Base-by-base conservation (phyloP, 1,139 yeast genomes). In the Kurtzmaniella quercitrusa region DNA sequence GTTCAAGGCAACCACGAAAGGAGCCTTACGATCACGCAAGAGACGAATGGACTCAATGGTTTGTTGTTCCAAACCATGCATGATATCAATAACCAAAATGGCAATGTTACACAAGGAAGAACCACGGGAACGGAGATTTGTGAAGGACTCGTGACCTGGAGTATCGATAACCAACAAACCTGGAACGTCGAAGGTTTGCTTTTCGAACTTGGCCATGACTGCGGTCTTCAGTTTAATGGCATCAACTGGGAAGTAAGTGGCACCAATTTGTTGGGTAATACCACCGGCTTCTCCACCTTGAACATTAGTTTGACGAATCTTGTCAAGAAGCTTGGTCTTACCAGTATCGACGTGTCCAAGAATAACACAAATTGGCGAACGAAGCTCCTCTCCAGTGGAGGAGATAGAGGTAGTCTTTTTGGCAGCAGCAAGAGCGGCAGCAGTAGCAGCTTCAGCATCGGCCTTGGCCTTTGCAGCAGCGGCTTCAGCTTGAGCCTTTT, bases 211-310 rank as follows among this genome's bases (percentile, higher is more conserved):
- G 47, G 88, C 80, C 97, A 93, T 91, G 40, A 85, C 95, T 38
- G 82, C 84, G 34, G 98, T 93, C 72, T 94, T 94, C 59, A 82
- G 82, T 65, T 83, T 83, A 58, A 93, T 88, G 35, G 98, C 88
- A 28, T 86, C 95, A 55, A 93, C 91, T 47, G 98, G 98, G 88
- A 93, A 94, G 67, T 91, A 94, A 20, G 98, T 94, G 42, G 99
- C 99, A 80, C 99, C 99, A 62, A 93, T 93, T 70, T 93, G 99
- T 78, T 93, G 99, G 52, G 99, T 93, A 63, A 93, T 94, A 76
- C 99, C 99, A 75, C 99, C 99, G 45, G 98, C 99, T 74, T 93
- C 99, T 62, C 98, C 99, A 65, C 97, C 98, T 75, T 93, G 99
- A 48, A 93, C 99, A 59, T 93, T 93, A 39, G 98, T 94, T 74